Percentiles rank a stretch among this genome's conserved stretches.
These are phyloP conservation scores for Guadua angustifolia DNA, from an alignment of 176 grass and related monocot species.

Conservation along the genomic window DNA sequence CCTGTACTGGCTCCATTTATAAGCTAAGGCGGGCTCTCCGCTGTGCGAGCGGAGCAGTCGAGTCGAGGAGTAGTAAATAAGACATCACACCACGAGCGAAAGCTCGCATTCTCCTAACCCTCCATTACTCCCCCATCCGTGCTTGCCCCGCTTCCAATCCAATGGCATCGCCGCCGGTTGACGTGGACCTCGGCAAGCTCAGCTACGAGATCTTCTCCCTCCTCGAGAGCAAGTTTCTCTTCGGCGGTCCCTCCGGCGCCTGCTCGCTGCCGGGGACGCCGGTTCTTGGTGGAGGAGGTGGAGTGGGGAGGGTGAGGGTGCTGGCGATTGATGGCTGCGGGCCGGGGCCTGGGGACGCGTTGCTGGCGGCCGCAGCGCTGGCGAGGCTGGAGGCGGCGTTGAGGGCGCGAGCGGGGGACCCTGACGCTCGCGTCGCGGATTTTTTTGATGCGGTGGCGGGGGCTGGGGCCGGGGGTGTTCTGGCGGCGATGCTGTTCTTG, in stretches of 20 bases:
- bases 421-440: constrained; percentile 56
- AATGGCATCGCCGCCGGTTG: constrained; percentile 39
- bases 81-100: constrained; percentile 47
- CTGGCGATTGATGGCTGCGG: constrained; percentile 78
- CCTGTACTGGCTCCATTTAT: constrained; percentile 35
- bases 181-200: constrained; percentile 76
- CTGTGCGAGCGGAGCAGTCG: constrained; percentile 35
- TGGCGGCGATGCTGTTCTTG: constrained; percentile 75
- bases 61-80: not conserved
- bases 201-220: constrained; percentile 97
- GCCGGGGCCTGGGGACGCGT: constrained; percentile 45
- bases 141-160: not conserved
- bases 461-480: constrained; percentile 48
- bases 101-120: constrained; percentile 38
- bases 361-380: constrained; percentile 58
- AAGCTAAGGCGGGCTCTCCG: constrained; percentile 10
- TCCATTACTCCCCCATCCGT: not conserved
- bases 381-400: constrained; percentile 67
- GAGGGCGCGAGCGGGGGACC: constrained; percentile 45
- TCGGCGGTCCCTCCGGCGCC: constrained; percentile 21
- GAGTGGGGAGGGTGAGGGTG: constrained; percentile 49
- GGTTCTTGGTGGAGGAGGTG: accelerated
- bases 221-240: constrained; percentile 92
- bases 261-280: constrained; percentile 45
- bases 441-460: constrained; percentile 80